Evolutionary conservation across 1,139 yeast species (phyloP).

Genomic region (Pichia terricola): DNA sequence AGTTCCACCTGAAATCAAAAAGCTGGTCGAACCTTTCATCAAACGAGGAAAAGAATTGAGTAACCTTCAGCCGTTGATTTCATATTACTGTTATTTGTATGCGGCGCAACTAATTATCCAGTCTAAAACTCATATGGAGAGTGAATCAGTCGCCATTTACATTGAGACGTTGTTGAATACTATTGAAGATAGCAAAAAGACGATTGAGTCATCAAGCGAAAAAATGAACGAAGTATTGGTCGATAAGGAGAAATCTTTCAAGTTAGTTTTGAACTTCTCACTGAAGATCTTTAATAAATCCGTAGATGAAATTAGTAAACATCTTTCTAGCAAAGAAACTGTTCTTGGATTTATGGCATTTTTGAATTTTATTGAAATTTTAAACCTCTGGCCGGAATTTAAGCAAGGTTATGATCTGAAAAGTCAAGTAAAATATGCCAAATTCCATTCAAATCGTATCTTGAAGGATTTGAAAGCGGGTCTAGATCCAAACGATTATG

Average conservation of each 20-base stretch:
- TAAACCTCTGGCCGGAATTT: constrained; percentile 33
- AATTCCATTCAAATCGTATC: constrained; percentile 50
- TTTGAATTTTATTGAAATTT: constrained; percentile 37
- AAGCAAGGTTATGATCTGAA: constrained; percentile 23
- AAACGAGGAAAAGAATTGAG: constrained; percentile 42
- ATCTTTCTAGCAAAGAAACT: constrained; percentile 31
- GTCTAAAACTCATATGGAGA: constrained; percentile 44
- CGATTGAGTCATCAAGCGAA: constrained; percentile 18
- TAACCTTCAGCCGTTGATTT: constrained; percentile 42
- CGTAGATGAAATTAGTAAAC: constrained; percentile 34
- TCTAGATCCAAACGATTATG: constrained; percentile 44
- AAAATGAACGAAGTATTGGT: constrained; percentile 30
- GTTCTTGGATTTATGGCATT: constrained; percentile 41
- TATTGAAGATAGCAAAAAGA: constrained; percentile 44
- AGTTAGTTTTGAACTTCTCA: constrained; percentile 53
- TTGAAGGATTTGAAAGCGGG: constrained; percentile 36
- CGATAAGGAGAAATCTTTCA: constrained; percentile 49
- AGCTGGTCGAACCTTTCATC: constrained; percentile 35
- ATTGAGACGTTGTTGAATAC: constrained; percentile 54
- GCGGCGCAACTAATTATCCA: constrained; percentile 60
- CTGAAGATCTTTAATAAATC: constrained; percentile 51
- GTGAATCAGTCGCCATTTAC: constrained; percentile 44
- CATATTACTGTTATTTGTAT: constrained; percentile 51
- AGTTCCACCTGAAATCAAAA: constrained; percentile 26
- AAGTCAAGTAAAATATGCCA: constrained; percentile 42